A percentile compares a stretch with the other conserved stretches of the same genome.
phyloP scores from a whole-genome alignment of 1,284 basidiomycete genomes.

The Cryptococcus sp. region DNA sequence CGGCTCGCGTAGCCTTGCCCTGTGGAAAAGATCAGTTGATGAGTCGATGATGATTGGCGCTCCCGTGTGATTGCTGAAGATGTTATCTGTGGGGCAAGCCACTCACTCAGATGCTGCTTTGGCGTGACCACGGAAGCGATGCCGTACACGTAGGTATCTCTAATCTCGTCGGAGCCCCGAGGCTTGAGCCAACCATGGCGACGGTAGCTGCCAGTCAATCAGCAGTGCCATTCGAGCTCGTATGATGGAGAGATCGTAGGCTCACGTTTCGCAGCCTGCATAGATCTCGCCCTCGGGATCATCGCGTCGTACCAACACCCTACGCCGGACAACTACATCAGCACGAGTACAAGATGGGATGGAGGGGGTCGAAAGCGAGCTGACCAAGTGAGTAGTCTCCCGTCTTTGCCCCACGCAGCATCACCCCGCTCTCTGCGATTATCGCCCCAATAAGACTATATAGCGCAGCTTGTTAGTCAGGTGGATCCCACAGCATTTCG shows the following conservation, averaged over 20 bases:
- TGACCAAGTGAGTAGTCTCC: conserved; percentile 20
- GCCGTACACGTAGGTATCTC: conserved; percentile 28
- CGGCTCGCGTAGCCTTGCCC: conserved; percentile 41
- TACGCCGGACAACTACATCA: neutral
- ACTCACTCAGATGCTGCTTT: conserved; percentile 29
- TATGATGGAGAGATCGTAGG: neutral
- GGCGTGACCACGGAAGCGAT: conserved; percentile 43
- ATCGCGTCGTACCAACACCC: conserved; percentile 29
- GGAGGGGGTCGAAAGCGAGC: neutral
- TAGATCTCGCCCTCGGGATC: conserved; percentile 32
- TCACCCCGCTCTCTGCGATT: conserved; percentile 8
- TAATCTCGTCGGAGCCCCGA: conserved; percentile 20
- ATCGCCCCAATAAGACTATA: conserved; percentile 9
- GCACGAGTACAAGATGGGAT: neutral
- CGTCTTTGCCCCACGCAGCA: conserved; percentile 19
- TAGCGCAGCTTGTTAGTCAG: no score
- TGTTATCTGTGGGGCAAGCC: neutral
- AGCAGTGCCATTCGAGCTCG: conserved; percentile 1
- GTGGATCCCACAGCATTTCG: neutral
- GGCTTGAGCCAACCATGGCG: conserved; percentile 28
- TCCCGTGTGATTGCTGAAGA: neutral
- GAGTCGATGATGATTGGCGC: neutral
- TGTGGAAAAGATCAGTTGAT: conserved; percentile 3
- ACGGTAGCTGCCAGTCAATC: conserved; percentile 21
- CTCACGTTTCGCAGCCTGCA: conserved; percentile 38